Percentiles rank a stretch among this genome's conserved stretches.
These are phyloP conservation scores for Curvularia lunata DNA, from an alignment of 2,329 filamentous ascomycete species.

Conservation along the genomic window DNA sequence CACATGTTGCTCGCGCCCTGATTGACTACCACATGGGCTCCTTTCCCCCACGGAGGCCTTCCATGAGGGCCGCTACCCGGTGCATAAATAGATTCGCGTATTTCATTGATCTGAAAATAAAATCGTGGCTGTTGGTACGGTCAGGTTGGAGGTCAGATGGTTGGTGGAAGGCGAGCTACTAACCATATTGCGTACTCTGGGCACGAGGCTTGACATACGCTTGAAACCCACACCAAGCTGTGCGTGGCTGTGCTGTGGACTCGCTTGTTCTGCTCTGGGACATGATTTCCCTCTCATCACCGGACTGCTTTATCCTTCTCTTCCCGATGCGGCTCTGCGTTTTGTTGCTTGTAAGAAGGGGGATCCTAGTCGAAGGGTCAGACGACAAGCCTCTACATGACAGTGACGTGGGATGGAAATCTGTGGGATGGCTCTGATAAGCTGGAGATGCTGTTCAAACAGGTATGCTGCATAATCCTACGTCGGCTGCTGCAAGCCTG, in stretches of 20 bases:
- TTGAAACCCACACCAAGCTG: constrained; percentile 2
- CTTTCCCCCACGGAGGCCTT: constrained; percentile 20
- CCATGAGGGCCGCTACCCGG: constrained; percentile 19
- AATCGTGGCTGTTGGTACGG: constrained; percentile 23
- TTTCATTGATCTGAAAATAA: constrained; percentile 39
- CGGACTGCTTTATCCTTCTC: constrained; percentile 36
- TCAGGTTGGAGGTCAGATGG: background rate
- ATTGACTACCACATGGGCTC: constrained; percentile 2
- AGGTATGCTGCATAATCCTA: constrained; percentile 34
- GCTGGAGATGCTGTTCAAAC: constrained; percentile 26
- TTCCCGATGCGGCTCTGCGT: constrained; percentile 43
- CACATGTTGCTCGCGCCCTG: constrained; percentile 21
- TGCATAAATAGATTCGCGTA: constrained; percentile 19
- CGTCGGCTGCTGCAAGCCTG: constrained; percentile 34
- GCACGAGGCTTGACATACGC: background rate
- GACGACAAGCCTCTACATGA: constrained; percentile 30
- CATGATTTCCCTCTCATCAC: constrained; percentile 16
- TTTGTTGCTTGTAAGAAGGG: constrained; percentile 5
- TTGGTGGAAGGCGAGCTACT: background rate
- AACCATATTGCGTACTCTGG: background rate
- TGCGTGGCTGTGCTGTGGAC: constrained; percentile 17
- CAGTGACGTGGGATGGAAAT: constrained; percentile 19
- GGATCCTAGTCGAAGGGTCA: constrained; percentile 31
- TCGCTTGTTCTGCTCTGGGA: constrained; percentile 16
- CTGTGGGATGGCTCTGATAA: constrained; percentile 41